These are phyloP conservation scores for Rhodotorula sp. DNA, from an alignment of 1,284 basidiomycete genomes.

Conservation along the genomic window DNA sequence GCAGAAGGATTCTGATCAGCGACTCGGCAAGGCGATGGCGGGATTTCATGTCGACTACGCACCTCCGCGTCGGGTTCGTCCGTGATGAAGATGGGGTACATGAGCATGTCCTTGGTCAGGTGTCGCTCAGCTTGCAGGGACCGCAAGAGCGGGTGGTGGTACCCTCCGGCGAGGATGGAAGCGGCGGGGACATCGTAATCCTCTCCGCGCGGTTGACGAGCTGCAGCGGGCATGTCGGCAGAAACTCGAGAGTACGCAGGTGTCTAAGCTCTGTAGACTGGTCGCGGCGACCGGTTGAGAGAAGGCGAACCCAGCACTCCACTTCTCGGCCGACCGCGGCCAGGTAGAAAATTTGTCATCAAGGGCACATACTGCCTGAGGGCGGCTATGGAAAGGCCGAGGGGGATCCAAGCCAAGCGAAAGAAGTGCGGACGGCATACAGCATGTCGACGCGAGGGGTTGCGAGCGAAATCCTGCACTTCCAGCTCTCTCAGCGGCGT, in stretches of 20 bases:
- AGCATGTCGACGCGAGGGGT: too few species aligned
- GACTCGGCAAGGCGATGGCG: neutral
- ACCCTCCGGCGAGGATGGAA: conserved; percentile 87
- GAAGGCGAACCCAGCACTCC: neutral
- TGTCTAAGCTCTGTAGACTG: too few species aligned
- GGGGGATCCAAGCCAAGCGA: too few species aligned
- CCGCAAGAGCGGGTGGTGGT: conserved; percentile 82
- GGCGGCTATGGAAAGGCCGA: too few species aligned
- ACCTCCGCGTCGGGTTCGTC: conserved; percentile 78
- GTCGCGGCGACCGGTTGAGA: neutral
- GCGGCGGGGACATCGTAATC: conserved; percentile 28
- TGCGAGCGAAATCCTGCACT: too few species aligned
- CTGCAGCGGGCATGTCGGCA: neutral
- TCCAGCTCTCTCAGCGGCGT: too few species aligned
- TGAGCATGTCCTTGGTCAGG: conserved; percentile 66
- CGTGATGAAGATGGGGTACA: conserved; percentile 96
- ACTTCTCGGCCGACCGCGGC: too few species aligned
- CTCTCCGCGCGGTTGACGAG: neutral
- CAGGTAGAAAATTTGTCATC: too few species aligned
- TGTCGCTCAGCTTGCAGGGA: conserved; percentile 64
- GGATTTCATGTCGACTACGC: neutral
- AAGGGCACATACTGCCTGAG: too few species aligned
- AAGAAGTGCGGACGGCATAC: too few species aligned
- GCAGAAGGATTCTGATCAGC: neutral
- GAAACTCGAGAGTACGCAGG: too few species aligned